These are phyloP conservation scores for Inga laurina DNA, from an alignment of 306 rosid species.

Conservation along the genomic window DNA sequence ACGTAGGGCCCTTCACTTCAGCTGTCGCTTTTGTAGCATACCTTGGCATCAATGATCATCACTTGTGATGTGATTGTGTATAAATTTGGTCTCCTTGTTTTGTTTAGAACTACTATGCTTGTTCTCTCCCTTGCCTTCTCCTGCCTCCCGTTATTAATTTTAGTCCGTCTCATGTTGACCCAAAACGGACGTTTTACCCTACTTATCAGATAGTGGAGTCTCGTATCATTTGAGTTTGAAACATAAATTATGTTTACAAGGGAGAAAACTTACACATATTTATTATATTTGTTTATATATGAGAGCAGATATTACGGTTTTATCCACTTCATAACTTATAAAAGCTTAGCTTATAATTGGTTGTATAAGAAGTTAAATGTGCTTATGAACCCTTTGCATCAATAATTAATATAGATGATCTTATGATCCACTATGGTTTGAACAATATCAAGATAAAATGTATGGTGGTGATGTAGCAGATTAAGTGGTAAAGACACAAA, in stretches of 20 bases:
- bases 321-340: too few species aligned
- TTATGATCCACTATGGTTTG: background rate
- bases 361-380: too few species aligned
- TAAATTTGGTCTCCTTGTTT: conserved; percentile 29
- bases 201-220: too few species aligned
- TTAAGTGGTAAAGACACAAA: background rate
- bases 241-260: too few species aligned
- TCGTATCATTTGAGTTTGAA: too few species aligned
- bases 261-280: too few species aligned
- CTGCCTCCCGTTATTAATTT: background rate
- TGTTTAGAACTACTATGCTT: background rate
- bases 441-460: background rate
- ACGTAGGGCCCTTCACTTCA: conserved; percentile 53
- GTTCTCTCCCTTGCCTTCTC: background rate
- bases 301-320: too few species aligned
- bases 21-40: conserved; percentile 49
- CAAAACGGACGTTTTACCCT: background rate
- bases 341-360: too few species aligned
- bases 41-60: conserved; percentile 41
- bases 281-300: too few species aligned
- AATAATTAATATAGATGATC: background rate
- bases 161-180: background rate
- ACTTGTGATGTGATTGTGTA: conserved; percentile 39
- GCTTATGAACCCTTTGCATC: too few species aligned
- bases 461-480: background rate